These are phyloP conservation scores for Arabidopsis arenosa DNA, from an alignment of 345 rosid species.

Conservation along the genomic window DNA sequence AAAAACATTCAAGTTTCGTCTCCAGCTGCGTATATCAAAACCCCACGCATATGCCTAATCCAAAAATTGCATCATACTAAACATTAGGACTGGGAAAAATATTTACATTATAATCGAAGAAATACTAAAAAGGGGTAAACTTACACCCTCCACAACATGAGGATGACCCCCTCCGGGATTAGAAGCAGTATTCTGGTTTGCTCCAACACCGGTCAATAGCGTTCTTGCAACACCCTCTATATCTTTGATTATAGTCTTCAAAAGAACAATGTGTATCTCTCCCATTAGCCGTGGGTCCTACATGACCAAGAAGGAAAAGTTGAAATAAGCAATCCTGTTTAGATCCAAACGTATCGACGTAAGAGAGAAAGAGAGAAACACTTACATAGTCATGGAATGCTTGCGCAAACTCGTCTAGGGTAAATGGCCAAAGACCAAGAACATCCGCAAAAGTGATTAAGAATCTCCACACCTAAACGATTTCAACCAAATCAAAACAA, in stretches of 20 bases:
- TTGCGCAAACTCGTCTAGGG: conserved; percentile 87
- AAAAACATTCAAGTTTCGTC: conserved; percentile 66
- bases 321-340: conserved; percentile 21
- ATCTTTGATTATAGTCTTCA: conserved; percentile 76
- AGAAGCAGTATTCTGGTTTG: conserved; percentile 64
- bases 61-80: conserved; percentile 13
- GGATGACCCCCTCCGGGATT: conserved; percentile 93
- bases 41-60: conserved; percentile 91
- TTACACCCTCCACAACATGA: conserved; percentile 87
- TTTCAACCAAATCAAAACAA: conserved; percentile 16
- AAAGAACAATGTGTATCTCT: conserved; percentile 80
- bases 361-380: conserved; percentile 25
- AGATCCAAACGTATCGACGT: background rate
- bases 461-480: conserved; percentile 84
- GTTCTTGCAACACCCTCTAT: conserved; percentile 80
- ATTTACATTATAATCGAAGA: background rate
- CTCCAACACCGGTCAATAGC: conserved; percentile 61
- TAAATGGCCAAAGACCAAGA: conserved; percentile 94
- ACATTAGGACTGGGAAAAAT: conserved; percentile 7
- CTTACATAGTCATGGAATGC: conserved; percentile 90
- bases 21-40: conserved; percentile 86
- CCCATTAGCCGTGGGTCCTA: conserved; percentile 84
- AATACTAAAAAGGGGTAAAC: conserved; percentile 30
- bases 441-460: conserved; percentile 78
- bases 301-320: conserved; percentile 29